phyloP scores from a whole-genome alignment of 305 asterid genomes.

The Stenogyne calaminthoides region DNA sequence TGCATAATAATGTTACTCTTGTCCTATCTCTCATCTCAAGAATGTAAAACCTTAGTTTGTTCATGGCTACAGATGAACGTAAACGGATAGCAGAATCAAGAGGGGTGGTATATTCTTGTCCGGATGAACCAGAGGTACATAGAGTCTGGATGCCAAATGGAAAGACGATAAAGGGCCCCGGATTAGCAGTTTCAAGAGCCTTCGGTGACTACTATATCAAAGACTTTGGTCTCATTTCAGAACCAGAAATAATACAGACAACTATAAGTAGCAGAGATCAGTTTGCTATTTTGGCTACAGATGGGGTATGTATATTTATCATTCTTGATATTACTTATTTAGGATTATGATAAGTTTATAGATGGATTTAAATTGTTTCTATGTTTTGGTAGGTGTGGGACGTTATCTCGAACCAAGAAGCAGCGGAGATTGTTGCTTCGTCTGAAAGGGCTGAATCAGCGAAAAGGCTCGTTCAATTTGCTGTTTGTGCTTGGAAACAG shows the following conservation, averaged over 20 bases:
- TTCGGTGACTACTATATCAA: conserved; percentile 82
- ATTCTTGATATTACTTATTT: neutral
- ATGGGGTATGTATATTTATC: conserved; percentile 50
- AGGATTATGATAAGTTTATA: neutral
- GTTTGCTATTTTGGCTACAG: conserved; percentile 74
- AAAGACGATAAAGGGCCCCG: conserved; percentile 59
- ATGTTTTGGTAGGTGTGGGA: conserved; percentile 67
- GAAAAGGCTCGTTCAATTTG: conserved; percentile 64
- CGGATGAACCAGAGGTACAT: conserved; percentile 74
- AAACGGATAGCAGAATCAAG: conserved; percentile 64
- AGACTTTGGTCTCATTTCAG: conserved; percentile 80
- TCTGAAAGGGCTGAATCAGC: conserved; percentile 58
- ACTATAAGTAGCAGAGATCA: conserved; percentile 53
- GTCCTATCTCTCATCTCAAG: neutral
- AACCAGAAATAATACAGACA: conserved; percentile 69
- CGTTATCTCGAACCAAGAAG: conserved; percentile 80
- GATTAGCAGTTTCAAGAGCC: conserved; percentile 80
- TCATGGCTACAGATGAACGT: conserved; percentile 52
- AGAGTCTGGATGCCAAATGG: conserved; percentile 78
- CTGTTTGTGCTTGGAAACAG: conserved; percentile 65
- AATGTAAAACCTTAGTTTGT: neutral
- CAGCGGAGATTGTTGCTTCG: conserved; percentile 63
- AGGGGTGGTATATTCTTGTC: conserved; percentile 55
- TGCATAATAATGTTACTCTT: neutral
- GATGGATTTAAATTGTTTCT: neutral